Evolutionary conservation across 1,284 basidiomycete species (phyloP).

Genomic region (Veloboletus limbatus): DNA sequence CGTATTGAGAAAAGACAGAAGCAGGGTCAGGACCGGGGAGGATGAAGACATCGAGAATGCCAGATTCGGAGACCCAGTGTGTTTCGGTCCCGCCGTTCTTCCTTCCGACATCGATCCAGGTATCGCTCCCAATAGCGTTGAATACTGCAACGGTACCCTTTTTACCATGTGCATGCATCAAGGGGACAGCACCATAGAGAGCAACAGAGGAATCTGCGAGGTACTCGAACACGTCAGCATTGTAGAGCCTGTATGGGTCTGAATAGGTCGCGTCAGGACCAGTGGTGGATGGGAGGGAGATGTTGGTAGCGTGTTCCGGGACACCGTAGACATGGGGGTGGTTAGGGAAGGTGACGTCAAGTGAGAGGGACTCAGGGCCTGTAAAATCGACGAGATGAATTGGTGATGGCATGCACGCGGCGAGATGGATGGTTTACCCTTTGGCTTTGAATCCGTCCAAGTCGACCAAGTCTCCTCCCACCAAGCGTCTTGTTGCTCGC

Average conservation of each 20-base stretch:
- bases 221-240: conserved; percentile 98
- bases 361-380: conserved; percentile 92
- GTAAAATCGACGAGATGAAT: conserved; percentile 8
- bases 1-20: conserved; percentile 85
- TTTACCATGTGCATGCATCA: conserved; percentile 89
- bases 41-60: conserved; percentile 92
- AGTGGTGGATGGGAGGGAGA: conserved; percentile 84
- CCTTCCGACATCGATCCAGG: conserved; percentile 88
- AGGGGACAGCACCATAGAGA: conserved; percentile 88
- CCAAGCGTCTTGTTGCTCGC: conserved; percentile 74
- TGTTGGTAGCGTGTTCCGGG: conserved; percentile 91
- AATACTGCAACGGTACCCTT: conserved; percentile 89
- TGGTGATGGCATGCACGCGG: background rate
- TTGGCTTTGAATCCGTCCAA: conserved; percentile 92
- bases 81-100: conserved; percentile 56
- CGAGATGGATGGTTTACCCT: conserved; percentile 57
- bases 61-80: conserved; percentile 97
- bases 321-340: conserved; percentile 92
- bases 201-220: conserved; percentile 88
- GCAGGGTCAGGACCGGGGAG: conserved; percentile 85
- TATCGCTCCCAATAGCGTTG: conserved; percentile 90
- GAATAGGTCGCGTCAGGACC: conserved; percentile 69
- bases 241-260: conserved; percentile 95
- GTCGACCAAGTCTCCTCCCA: conserved; percentile 90
- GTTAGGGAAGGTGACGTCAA: conserved; percentile 93